Conservation (phyloP, 139 green algal species). For the Parachlorella kessleri region DNA sequence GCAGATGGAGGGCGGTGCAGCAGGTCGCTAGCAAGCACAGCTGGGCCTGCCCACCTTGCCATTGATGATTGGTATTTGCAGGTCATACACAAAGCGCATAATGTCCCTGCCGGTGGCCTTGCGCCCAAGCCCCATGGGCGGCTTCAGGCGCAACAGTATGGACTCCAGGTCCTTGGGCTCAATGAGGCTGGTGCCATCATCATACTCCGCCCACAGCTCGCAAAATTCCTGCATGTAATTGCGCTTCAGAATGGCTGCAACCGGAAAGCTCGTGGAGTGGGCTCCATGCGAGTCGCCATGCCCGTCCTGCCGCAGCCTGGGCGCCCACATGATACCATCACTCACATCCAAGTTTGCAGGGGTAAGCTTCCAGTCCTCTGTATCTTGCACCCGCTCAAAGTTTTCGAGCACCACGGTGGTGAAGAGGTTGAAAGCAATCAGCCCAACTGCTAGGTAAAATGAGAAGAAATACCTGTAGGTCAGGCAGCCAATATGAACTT, state of each 20-base stretch:
- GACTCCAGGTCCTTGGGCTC: slow-evolving; percentile 61
- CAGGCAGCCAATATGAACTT: too few species aligned
- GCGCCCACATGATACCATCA: too few species aligned
- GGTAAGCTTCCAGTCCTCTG: slow-evolving; percentile 47
- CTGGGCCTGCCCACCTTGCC: slow-evolving; percentile 51
- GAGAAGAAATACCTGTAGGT: too few species aligned
- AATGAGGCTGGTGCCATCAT: slow-evolving; percentile 73
- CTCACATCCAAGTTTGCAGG: slow-evolving; percentile 22
- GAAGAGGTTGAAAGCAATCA: slow-evolving; percentile 60
- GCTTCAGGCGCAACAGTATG: slow-evolving; percentile 63
- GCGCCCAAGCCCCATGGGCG: slow-evolving; percentile 70
- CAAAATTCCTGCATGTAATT: slow-evolving; percentile 75
- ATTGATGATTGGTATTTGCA: slow-evolving; percentile 78
- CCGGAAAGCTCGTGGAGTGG: too few species aligned
- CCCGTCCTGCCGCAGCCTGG: too few species aligned
- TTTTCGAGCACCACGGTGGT: slow-evolving; percentile 78
- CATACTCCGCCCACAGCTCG: slow-evolving; percentile 77
- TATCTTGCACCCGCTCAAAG: slow-evolving; percentile 74
- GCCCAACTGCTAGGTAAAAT: too few species aligned
- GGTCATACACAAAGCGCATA: slow-evolving; percentile 73
- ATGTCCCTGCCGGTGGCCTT: slow-evolving; percentile 69
- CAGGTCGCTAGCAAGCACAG: too few species aligned
- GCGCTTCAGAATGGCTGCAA: too few species aligned
- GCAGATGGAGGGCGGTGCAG: too few species aligned
- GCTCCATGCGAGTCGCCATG: too few species aligned